phyloP scores from a whole-genome alignment of 2,329 filamentous ascomycete genomes.

The Parasarocladium wereldwijsianum region DNA sequence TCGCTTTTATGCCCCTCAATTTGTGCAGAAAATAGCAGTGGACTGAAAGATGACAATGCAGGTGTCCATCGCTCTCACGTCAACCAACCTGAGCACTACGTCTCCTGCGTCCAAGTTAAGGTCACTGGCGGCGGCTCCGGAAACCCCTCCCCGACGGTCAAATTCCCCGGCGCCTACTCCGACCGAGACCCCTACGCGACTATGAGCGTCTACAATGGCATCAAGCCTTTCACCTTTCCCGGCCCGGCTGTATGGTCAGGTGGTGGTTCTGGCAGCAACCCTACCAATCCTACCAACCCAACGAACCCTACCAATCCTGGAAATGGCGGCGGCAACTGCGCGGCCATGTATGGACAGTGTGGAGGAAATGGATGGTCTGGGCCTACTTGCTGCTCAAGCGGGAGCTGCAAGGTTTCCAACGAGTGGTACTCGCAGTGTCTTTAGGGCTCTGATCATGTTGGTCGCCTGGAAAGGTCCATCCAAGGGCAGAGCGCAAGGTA shows the following conservation, averaged over 20 bases:
- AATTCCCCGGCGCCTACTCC: constrained; percentile 16
- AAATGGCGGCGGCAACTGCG: neutral
- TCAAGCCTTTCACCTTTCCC: constrained; percentile 9
- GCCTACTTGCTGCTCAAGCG: constrained; percentile 4
- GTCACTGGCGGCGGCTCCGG: constrained; percentile 9
- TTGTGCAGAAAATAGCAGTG: too few relatives aligned
- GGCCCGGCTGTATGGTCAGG: constrained; percentile 9
- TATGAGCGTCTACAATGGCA: constrained; percentile 11
- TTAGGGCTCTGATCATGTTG: too few relatives aligned
- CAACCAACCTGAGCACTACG: constrained; percentile 11
- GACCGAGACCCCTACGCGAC: constrained; percentile 10
- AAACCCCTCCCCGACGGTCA: constrained; percentile 10
- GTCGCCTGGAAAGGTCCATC: too few relatives aligned
- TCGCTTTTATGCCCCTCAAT: neutral
- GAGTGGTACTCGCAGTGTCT: constrained; percentile 6
- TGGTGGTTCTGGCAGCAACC: constrained; percentile 1
- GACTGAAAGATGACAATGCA: neutral
- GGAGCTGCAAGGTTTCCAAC: constrained; percentile 5
- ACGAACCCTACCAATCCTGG: too few relatives aligned
- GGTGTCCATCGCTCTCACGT: constrained; percentile 11
- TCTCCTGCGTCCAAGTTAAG: constrained; percentile 10
- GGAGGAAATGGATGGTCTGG: constrained; percentile 5
- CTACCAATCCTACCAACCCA: neutral
- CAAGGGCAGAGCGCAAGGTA: too few relatives aligned
- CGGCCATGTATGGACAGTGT: constrained; percentile 5